phyloP scores from a whole-genome alignment of 345 rosid genomes.

The Litchi chinensis region DNA sequence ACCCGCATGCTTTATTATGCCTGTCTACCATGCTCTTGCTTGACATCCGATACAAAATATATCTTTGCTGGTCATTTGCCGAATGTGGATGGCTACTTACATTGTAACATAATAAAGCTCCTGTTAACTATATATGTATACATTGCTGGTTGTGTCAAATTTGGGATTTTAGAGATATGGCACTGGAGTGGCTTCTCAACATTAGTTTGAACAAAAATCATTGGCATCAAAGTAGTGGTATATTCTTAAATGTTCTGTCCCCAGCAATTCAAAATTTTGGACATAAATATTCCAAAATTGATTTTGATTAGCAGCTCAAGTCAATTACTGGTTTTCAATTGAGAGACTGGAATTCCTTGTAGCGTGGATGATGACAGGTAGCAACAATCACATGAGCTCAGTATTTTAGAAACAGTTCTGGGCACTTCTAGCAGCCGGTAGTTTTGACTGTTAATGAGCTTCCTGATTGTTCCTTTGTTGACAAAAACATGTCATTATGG shows the following conservation, averaged over 20 bases:
- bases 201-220: no score
- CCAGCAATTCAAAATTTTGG: no score
- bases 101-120: neutral
- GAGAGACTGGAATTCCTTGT: neutral
- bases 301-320: no score
- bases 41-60: neutral
- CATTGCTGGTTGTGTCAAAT: neutral
- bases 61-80: neutral
- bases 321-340: neutral
- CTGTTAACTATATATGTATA: neutral
- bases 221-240: no score
- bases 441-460: no score
- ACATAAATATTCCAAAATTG: no score
- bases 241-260: no score
- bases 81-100: neutral
- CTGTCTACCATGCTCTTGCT: conserved; percentile 1
- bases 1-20: neutral
- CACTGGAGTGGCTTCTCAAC: neutral
- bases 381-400: neutral
- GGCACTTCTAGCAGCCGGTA: neutral
- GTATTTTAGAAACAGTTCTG: neutral
- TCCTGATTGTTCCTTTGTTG: neutral
- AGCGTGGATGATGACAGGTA: neutral
- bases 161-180: neutral
- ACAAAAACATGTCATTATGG: neutral